These are phyloP conservation scores for Eimeria necatrix DNA, from an alignment of 169 alveolate species.

Conservation along the genomic window DNA sequence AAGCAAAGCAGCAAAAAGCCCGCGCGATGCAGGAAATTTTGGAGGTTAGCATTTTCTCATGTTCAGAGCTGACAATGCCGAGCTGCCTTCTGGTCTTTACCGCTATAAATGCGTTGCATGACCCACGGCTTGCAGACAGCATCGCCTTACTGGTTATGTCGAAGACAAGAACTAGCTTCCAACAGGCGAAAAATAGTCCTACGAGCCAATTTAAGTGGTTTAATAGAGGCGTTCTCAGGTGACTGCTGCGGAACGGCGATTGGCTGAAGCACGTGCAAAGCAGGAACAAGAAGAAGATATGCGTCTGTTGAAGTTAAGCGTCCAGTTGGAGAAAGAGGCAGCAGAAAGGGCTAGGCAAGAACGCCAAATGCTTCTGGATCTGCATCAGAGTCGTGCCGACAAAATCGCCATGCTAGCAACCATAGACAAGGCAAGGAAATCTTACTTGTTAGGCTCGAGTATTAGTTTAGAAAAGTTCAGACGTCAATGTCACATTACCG, in stretches of 20 bases:
- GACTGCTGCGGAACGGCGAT: constrained; percentile 72
- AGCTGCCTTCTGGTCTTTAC: too few relatives aligned
- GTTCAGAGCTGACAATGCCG: neutral
- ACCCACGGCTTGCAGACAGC: too few relatives aligned
- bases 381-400: constrained; percentile 74
- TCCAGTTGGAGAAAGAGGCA: constrained; percentile 67
- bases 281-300: constrained; percentile 71
- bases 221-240: constrained; percentile 31
- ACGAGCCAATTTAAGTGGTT: neutral
- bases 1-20: constrained; percentile 69
- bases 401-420: constrained; percentile 67
- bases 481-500: neutral
- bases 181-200: too few relatives aligned
- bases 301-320: constrained; percentile 64
- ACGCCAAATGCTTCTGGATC: constrained; percentile 32
- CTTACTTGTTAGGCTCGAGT: too few relatives aligned
- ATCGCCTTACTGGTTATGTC: too few relatives aligned
- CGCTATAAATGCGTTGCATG: too few relatives aligned
- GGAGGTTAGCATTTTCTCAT: constrained; percentile 21
- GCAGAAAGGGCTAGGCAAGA: constrained; percentile 63
- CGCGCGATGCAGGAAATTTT: constrained; percentile 74
- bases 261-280: constrained; percentile 72
- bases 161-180: neutral
- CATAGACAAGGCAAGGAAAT: constrained; percentile 60
- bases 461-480: too few relatives aligned